Evolutionary conservation across 495 filamentous ascomycete genomes (phyloP).

Genomic region (Daldinia caldariorum): DNA sequence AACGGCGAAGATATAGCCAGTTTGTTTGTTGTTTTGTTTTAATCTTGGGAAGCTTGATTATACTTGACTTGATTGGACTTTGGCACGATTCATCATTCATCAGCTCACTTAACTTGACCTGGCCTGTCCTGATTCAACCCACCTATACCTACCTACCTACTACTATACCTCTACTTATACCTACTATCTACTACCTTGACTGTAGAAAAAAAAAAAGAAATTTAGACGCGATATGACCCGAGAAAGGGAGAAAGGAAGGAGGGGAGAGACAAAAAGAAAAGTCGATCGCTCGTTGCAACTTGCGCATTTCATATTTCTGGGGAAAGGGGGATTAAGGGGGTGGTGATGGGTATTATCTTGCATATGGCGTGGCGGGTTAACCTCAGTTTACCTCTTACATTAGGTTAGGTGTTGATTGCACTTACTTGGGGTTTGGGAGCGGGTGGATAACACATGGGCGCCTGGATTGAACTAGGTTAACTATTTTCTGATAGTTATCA

Average conservation of each 20-base stretch:
- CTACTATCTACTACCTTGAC: conserved; percentile 2
- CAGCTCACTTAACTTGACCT: neutral
- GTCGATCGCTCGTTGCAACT: neutral
- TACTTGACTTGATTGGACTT: conserved; percentile 3
- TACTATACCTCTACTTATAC: too few species aligned
- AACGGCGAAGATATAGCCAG: conserved; percentile 2
- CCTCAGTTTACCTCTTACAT: too few species aligned
- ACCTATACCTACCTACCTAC: neutral
- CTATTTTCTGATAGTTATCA: too few species aligned
- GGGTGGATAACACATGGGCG: too few species aligned
- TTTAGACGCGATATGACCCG: neutral
- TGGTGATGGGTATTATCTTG: neutral
- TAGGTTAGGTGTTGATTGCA: too few species aligned
- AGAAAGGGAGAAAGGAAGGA: too few species aligned
- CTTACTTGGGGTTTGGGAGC: too few species aligned
- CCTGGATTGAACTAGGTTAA: too few species aligned
- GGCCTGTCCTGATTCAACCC: too few species aligned
- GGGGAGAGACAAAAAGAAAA: neutral
- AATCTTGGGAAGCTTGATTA: neutral
- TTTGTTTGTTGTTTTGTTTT: neutral
- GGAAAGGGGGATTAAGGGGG: neutral
- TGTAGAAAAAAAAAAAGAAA: neutral
- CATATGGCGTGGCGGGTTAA: neutral
- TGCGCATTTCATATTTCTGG: neutral
- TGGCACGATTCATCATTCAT: neutral